Conservation (phyloP, 345 rosid species). For the Ailanthus altissimus region DNA sequence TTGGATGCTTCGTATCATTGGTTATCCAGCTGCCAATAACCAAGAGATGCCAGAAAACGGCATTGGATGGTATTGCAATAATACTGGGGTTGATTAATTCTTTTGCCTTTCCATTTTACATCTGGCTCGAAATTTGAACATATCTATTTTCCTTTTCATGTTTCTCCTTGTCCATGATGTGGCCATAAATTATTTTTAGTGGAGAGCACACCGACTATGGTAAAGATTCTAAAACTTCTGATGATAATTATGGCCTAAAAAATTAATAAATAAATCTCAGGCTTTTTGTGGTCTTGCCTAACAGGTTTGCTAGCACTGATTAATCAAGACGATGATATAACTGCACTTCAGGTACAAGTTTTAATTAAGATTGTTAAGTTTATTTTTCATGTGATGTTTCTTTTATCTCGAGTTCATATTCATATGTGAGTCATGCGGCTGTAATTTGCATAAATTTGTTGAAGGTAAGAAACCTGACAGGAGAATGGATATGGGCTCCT, state of each 20-base stretch:
- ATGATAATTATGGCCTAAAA: neutral
- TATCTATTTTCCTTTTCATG: neutral
- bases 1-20: constrained; percentile 83
- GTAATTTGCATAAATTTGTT: constrained; percentile 11
- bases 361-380: no score
- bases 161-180: constrained; percentile 10
- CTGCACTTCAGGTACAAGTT: constrained; percentile 92
- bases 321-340: constrained; percentile 80
- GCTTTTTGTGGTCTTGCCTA: neutral
- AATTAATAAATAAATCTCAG: constrained; percentile 2
- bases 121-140: no score
- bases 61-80: constrained; percentile 70
- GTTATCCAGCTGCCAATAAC: constrained; percentile 64
- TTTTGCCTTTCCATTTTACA: no score
- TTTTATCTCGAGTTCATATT: no score
- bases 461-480: constrained; percentile 76
- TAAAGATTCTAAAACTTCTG: constrained; percentile 31
- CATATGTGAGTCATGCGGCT: neutral
- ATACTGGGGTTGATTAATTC: no score
- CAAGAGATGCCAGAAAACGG: constrained; percentile 45
- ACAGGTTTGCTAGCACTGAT: constrained; percentile 76
- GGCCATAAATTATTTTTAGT: constrained; percentile 41
- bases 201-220: constrained; percentile 94
- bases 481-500: constrained; percentile 89
- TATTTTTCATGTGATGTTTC: no score